Conservation (phyloP, 352 stramenopile genomes). For the Vaucheria bursata region DNA sequence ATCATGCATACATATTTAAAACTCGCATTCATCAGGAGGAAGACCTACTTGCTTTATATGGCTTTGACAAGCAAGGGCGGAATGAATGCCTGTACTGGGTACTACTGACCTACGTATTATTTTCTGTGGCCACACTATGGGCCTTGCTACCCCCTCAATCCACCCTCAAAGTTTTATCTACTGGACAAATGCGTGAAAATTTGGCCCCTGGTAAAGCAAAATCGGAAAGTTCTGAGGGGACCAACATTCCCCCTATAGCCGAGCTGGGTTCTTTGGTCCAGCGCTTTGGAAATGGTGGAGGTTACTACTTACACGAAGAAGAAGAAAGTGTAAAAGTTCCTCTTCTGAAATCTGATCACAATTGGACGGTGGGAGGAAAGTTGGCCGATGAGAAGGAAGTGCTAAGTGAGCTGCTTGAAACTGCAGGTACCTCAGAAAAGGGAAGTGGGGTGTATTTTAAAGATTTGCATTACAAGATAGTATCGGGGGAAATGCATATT, state of each 20-base stretch:
- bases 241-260: background rate
- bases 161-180: background rate
- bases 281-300: background rate
- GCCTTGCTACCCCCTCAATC: background rate
- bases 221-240: no score
- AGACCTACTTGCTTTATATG: background rate
- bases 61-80: background rate
- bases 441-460: no score
- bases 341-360: no score
- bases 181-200: background rate
- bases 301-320: slow-evolving; percentile 1
- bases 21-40: no score
- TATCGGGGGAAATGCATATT: slow-evolving; percentile 18
- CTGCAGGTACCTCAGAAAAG: no score
- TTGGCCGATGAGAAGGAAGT: no score
- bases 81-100: background rate
- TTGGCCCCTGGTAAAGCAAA: no score
- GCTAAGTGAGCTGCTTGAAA: no score
- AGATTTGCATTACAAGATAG: no score
- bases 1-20: no score
- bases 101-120: background rate
- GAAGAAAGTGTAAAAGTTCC: no score
- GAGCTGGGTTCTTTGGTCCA: background rate
- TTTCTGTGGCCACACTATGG: background rate
- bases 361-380: no score